Conservation (phyloP, 1,284 basidiomycete species). For the Cerioporus squamosus region DNA sequence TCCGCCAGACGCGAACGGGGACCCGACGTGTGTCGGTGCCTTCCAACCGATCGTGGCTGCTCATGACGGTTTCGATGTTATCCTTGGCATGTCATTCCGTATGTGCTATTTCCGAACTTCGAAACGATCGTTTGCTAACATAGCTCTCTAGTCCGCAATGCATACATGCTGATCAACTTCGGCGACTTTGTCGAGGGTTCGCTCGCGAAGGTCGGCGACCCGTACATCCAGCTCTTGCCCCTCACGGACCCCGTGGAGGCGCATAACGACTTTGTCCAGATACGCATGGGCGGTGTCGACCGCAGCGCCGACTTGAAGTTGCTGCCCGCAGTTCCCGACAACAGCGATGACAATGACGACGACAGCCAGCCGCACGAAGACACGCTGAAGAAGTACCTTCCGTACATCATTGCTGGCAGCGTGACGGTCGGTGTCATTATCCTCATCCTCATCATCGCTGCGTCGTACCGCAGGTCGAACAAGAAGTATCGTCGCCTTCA, state of each 20-base stretch:
- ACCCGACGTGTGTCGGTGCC: slow-evolving; percentile 32
- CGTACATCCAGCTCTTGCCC: slow-evolving; percentile 67
- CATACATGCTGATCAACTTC: slow-evolving; percentile 63
- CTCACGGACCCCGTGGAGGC: slow-evolving; percentile 45
- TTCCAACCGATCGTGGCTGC: slow-evolving; percentile 75
- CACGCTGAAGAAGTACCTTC: slow-evolving; percentile 33
- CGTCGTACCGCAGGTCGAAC: slow-evolving; percentile 36
- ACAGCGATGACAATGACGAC: slow-evolving; percentile 14
- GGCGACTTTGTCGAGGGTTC: slow-evolving; percentile 56
- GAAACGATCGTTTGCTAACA: not conserved
- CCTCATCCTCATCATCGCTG: slow-evolving; percentile 25
- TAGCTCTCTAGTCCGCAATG: slow-evolving; percentile 63
- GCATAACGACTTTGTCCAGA: slow-evolving; percentile 56
- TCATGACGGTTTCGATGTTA: slow-evolving; percentile 63
- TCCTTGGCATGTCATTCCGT: slow-evolving; percentile 82
- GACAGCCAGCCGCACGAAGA: slow-evolving; percentile 16
- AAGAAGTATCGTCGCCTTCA: slow-evolving; percentile 39
- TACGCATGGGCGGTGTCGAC: slow-evolving; percentile 54
- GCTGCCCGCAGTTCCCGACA: slow-evolving; percentile 45
- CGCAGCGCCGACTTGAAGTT: slow-evolving; percentile 50
- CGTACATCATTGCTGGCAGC: slow-evolving; percentile 37
- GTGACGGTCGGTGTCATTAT: slow-evolving; percentile 29
- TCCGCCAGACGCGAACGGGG: slow-evolving; percentile 25
- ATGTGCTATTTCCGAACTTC: slow-evolving; percentile 33
- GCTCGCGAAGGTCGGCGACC: slow-evolving; percentile 38